phyloP scores from a whole-genome alignment of 768 basidiomycete species.

The Kwoniella shandongensis region DNA sequence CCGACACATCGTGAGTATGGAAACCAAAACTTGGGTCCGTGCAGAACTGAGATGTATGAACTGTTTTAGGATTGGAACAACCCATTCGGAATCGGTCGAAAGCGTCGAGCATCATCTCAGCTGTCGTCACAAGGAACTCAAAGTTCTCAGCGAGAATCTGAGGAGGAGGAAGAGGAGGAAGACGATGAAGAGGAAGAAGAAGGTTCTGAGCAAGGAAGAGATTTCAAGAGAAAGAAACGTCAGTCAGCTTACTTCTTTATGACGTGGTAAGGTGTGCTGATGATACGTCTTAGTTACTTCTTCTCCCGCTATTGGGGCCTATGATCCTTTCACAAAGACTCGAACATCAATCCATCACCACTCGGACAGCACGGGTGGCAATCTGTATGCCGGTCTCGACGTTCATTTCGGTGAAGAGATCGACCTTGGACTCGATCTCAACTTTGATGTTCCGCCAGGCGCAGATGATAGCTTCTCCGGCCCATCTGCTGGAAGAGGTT shows the following conservation, averaged over 20 bases:
- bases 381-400: constrained; percentile 15
- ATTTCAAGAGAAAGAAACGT: constrained; percentile 8
- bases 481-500: constrained; percentile 19
- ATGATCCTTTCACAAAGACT: constrained; percentile 5
- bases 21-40: too few relatives aligned
- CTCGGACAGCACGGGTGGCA: constrained; percentile 19
- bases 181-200: constrained; percentile 20
- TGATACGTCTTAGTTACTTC: background rate
- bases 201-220: constrained; percentile 1
- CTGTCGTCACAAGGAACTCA: constrained; percentile 18
- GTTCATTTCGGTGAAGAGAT: constrained; percentile 23
- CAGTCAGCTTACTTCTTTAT: background rate
- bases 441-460: background rate
- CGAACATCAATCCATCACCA: constrained; percentile 26
- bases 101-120: constrained; percentile 30
- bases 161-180: constrained; percentile 24
- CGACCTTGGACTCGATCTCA: constrained; percentile 21
- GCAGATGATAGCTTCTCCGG: constrained; percentile 26
- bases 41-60: background rate
- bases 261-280: background rate
- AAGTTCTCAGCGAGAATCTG: constrained; percentile 17
- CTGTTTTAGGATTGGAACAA: constrained; percentile 35
- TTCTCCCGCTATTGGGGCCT: constrained; percentile 1
- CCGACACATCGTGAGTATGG: constrained; percentile 29
- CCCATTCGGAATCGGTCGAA: constrained; percentile 19